These are phyloP conservation scores for Carnegiea gigantea DNA, from an alignment of 179 eudicot genomes.

Conservation along the genomic window DNA sequence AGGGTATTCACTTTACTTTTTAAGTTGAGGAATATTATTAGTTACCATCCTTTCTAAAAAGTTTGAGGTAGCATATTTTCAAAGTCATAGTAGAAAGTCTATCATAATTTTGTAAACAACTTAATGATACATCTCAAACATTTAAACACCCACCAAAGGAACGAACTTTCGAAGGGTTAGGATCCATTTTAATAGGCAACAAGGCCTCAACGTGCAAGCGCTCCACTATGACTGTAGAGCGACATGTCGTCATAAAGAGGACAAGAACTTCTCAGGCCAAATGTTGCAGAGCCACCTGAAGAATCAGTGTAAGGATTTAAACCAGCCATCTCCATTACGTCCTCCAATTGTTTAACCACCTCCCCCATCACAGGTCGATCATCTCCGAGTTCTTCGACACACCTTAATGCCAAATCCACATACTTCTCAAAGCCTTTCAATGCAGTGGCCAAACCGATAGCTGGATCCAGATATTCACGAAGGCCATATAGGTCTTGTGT, in stretches of 20 bases:
- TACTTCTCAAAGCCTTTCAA: conserved; percentile 45
- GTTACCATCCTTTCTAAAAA: too few species aligned
- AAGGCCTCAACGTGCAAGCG: conserved; percentile 22
- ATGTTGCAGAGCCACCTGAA: conserved; percentile 30
- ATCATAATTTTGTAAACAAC: neutral
- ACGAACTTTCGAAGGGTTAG: too few species aligned
- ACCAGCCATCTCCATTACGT: conserved; percentile 43
- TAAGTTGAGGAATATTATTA: too few species aligned
- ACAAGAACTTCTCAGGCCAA: conserved; percentile 27
- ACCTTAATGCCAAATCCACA: conserved; percentile 48
- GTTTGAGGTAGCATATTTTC: too few species aligned
- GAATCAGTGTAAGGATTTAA: conserved; percentile 38
- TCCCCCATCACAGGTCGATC: conserved; percentile 58
- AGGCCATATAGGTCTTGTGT: conserved; percentile 36
- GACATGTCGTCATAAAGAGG: conserved; percentile 40
- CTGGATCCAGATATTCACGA: conserved; percentile 43
- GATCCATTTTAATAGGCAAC: neutral
- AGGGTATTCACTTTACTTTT: too few species aligned
- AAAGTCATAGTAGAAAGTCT: neutral
- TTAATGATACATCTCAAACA: neutral
- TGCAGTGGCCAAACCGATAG: conserved; percentile 34
- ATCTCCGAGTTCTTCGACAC: conserved; percentile 46
- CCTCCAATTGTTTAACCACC: conserved; percentile 59
- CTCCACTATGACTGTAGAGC: conserved; percentile 36
- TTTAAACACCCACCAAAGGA: neutral